Base-by-base conservation (phyloP, 768 basidiomycete genomes). In the Russula emetica region DNA sequence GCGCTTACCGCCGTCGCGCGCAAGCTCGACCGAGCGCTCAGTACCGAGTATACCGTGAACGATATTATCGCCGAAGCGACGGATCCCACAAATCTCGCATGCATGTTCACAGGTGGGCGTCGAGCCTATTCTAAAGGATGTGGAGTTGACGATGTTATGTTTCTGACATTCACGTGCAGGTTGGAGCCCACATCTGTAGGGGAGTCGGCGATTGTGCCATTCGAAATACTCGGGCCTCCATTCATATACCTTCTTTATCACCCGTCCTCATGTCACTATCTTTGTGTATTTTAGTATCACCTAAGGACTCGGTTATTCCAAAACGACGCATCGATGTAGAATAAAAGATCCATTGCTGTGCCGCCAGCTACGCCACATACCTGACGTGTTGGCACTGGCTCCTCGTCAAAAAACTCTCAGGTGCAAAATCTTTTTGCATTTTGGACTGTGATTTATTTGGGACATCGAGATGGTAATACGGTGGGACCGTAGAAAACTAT, bases 41-140 rank as follows among this genome's bases (percentile, higher is more conserved):
- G 92, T 70, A 90, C 96, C 28, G 91, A 96, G 72, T 94, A 92
- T 69, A 91, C 88, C 6, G 92, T 99, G 64, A 97, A 96, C 76
- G 88, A 92, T 73, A 83, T 98, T 45, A 87, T 98, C 63, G 86
- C 90, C 22, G 86, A 91, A 71, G 96, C 96, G 42, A 92, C 86
- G 26, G 91, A 96, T 70, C 72, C 77, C 2, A 77, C 76, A 53
- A 92, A 92, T 72, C 76, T 98, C 22, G 86, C 85, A 3, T 81
- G 79, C n/a, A 92, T 98, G 67, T 98, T 82, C 71, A 69, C 71
- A 44, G 92, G 92, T 89, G 70, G 64, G 83, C 74, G 5, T 53
- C 34, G 8, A 52, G 26, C 22, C n/a, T 55, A 24, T 45, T 44
- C 42, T 18, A 10, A 13, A 8, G 42, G 34, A 56, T 18, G 5